These are phyloP conservation scores for Cladosporium sp. DNA, from an alignment of 2,329 filamentous ascomycete species.

Conservation along the genomic window DNA sequence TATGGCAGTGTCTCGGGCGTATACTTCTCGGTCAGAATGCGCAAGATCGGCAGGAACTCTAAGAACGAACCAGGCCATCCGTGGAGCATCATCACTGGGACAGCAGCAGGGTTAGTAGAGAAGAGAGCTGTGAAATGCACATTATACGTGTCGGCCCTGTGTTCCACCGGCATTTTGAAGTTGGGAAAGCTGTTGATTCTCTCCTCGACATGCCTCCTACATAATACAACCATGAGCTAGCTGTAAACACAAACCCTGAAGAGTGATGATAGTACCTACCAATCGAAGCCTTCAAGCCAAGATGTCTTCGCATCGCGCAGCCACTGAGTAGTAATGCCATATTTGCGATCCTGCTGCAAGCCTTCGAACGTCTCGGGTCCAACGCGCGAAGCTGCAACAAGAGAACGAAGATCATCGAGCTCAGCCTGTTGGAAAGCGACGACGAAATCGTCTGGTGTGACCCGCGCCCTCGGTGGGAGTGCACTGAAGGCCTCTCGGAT, in stretches of 20 bases:
- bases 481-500: background rate
- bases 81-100: constrained; percentile 38
- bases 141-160: constrained; percentile 37
- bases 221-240: background rate
- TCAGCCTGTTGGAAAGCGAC: background rate
- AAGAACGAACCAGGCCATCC: constrained; percentile 42
- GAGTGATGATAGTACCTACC: constrained; percentile 24
- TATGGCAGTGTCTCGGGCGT: constrained; percentile 53
- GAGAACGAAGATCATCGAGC: background rate
- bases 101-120: constrained; percentile 44
- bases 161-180: constrained; percentile 47
- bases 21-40: constrained; percentile 45
- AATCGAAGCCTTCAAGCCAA: constrained; percentile 39
- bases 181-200: constrained; percentile 54
- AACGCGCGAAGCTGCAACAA: constrained; percentile 38
- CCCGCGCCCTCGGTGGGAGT: background rate
- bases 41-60: constrained; percentile 37
- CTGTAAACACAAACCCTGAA: background rate
- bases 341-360: constrained; percentile 40
- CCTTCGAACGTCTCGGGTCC: constrained; percentile 50
- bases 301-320: constrained; percentile 40
- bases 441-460: background rate
- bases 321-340: constrained; percentile 52
- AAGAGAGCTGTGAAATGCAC: constrained; percentile 59
- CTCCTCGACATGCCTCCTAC: constrained; percentile 41